phyloP scores from a whole-genome alignment of 768 basidiomycete species.

The Leccinum imitatum region DNA sequence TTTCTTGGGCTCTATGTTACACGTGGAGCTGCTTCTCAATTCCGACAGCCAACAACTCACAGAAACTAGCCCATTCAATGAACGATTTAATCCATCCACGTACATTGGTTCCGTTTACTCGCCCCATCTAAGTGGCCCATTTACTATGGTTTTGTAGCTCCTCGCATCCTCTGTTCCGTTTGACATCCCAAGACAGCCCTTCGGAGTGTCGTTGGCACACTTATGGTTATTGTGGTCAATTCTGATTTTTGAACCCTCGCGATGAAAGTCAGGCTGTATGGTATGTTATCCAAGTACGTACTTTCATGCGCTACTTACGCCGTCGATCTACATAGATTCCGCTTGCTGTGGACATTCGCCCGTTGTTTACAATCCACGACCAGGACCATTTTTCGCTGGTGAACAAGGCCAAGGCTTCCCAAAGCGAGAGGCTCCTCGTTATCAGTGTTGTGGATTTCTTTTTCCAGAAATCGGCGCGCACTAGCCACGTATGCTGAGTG shows the following conservation, averaged over 20 bases:
- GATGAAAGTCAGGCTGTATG: constrained; percentile 85
- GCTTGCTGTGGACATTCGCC: constrained; percentile 79
- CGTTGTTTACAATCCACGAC: constrained; percentile 96
- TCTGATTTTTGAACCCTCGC: constrained; percentile 79
- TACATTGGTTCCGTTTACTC: constrained; percentile 40
- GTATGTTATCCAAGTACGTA: constrained; percentile 40
- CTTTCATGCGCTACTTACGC: not conserved
- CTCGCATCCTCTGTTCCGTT: constrained; percentile 63
- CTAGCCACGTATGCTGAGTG: constrained; percentile 81
- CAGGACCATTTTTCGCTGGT: constrained; percentile 71
- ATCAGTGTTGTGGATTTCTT: constrained; percentile 84
- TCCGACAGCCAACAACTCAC: constrained; percentile 72
- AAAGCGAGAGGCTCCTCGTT: constrained; percentile 74
- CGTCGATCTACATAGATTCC: constrained; percentile 56
- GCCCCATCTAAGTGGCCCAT: no score
- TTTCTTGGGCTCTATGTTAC: constrained; percentile 75
- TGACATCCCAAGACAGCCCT: constrained; percentile 53
- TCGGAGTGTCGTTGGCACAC: constrained; percentile 63
- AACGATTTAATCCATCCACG: constrained; percentile 48
- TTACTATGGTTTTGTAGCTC: constrained; percentile 42
- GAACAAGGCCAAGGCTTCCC: constrained; percentile 65
- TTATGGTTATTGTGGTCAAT: constrained; percentile 90
- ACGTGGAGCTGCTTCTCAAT: constrained; percentile 66
- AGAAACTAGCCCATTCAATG: constrained; percentile 47
- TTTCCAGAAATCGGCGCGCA: constrained; percentile 72